Percentiles rank a stretch among this genome's conserved stretches.
Evolutionary conservation across 495 filamentous ascomycete genomes (phyloP).

Genomic region (Stereocaulon alpinum): DNA sequence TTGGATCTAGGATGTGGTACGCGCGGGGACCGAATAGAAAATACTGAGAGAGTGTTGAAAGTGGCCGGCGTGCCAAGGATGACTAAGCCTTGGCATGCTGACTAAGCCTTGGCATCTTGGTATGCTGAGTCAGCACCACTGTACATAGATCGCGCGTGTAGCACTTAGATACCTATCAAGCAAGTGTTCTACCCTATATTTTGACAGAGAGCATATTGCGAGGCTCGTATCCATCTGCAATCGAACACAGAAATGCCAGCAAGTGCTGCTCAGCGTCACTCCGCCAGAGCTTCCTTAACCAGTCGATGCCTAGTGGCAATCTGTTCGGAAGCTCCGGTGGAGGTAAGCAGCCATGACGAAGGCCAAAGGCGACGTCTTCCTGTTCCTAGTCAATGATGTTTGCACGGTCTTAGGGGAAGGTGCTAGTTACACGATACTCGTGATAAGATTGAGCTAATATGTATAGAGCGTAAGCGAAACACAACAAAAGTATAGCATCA

Average conservation of each 20-base stretch:
- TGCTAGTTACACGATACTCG: constrained; percentile 5
- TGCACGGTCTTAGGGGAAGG: background rate
- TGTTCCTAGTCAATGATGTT: background rate
- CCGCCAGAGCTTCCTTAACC: constrained; percentile 25
- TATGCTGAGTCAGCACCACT: too few relatives aligned
- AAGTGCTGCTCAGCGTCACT: constrained; percentile 23
- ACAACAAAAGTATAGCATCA: background rate
- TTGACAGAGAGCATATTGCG: constrained; percentile 23
- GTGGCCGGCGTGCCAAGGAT: too few relatives aligned
- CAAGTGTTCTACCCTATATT: too few relatives aligned
- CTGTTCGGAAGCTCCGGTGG: constrained; percentile 26
- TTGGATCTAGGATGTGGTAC: constrained; percentile 26
- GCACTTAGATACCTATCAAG: too few relatives aligned
- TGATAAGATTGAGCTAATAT: background rate
- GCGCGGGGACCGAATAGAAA: constrained; percentile 20
- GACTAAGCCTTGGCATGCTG: too few relatives aligned
- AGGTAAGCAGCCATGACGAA: constrained; percentile 24
- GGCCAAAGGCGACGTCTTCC: constrained; percentile 10
- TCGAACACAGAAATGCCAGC: constrained; percentile 24
- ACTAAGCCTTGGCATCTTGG: too few relatives aligned
- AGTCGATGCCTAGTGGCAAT: constrained; percentile 31
- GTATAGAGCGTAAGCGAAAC: background rate
- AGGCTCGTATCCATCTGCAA: constrained; percentile 21
- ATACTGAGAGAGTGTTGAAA: too few relatives aligned
- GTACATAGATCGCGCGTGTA: too few relatives aligned